Conservation (phyloP, 1,284 basidiomycete species). For the Bjerkandera adusta region DNA sequence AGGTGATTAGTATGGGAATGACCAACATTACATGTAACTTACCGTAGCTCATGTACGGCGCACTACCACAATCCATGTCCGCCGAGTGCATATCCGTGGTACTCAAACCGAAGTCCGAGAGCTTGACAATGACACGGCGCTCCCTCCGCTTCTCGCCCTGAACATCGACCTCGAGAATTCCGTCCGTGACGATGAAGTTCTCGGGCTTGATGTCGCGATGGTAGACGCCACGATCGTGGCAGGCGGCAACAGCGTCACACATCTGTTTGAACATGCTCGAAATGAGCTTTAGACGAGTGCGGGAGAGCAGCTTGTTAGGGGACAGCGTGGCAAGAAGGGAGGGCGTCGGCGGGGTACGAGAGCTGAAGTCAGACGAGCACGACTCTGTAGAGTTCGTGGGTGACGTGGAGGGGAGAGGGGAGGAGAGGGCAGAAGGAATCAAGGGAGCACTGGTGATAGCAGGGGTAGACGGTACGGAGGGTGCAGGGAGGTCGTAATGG, state of each 20-base stretch:
- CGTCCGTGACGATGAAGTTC: conserved; percentile 92
- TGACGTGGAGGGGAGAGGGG: conserved; percentile 2
- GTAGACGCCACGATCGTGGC: conserved; percentile 89
- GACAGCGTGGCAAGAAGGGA: conserved; percentile 88
- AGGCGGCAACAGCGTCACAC: conserved; percentile 97
- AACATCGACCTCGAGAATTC: conserved; percentile 45
- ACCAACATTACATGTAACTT: conserved; percentile 27
- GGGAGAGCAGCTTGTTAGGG: conserved; percentile 80
- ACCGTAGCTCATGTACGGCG: conserved; percentile 99
- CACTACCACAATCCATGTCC: conserved; percentile 98
- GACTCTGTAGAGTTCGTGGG: conserved; percentile 3
- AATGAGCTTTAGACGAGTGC: conserved; percentile 86
- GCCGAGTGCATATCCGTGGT: conserved; percentile 86
- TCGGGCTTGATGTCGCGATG: conserved; percentile 99
- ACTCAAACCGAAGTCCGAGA: conserved; percentile 96
- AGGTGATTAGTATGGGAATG: conserved; percentile 13
- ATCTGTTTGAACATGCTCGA: conserved; percentile 97
- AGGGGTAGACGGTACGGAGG: conserved; percentile 40
- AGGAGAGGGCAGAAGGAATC: conserved; percentile 31
- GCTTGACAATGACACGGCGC: conserved; percentile 84
- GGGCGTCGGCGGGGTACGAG: conserved; percentile 89
- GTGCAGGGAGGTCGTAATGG: conserved; percentile 63
- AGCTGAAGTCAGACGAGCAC: conserved; percentile 31
- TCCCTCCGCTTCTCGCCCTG: conserved; percentile 42
- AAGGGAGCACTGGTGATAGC: conserved; percentile 42